phyloP scores from a whole-genome alignment of 495 filamentous ascomycete species.

The Trichoderma asperelloides region DNA sequence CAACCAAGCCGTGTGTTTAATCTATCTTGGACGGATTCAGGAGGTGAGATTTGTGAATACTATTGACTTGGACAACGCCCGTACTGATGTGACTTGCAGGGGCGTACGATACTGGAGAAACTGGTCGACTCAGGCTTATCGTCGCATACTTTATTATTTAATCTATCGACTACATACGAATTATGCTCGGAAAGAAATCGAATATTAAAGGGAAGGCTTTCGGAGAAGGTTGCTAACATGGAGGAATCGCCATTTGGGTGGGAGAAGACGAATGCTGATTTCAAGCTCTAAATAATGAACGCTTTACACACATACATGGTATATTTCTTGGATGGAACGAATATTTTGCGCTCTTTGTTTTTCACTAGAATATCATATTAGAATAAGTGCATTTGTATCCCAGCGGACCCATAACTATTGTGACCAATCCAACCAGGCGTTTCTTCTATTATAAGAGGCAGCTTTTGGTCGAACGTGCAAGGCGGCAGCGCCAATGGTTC shows the following conservation, averaged over 20 bases:
- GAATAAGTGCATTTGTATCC: too few species aligned
- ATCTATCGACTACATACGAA: slow-evolving; percentile 85
- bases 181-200: slow-evolving; percentile 71
- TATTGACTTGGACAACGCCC: neutral
- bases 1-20: slow-evolving; percentile 71
- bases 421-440: too few species aligned
- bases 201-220: slow-evolving; percentile 57
- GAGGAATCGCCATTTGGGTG: slow-evolving; percentile 40
- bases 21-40: slow-evolving; percentile 69
- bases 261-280: slow-evolving; percentile 65
- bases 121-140: slow-evolving; percentile 51
- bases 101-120: slow-evolving; percentile 51
- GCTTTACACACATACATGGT: too few species aligned
- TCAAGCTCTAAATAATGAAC: slow-evolving; percentile 55
- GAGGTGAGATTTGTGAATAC: slow-evolving; percentile 44
- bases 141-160: slow-evolving; percentile 75
- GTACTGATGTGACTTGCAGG: slow-evolving; percentile 31
- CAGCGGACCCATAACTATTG: too few species aligned
- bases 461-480: too few species aligned
- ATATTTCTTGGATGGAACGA: too few species aligned
- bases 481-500: too few species aligned
- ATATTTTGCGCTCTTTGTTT: too few species aligned
- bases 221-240: slow-evolving; percentile 56
- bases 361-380: too few species aligned
- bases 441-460: too few species aligned